A percentile compares a stretch with the other conserved stretches of the same genome.
Conservation (phyloP, 495 filamentous ascomycete genomes). For the Neurospora hispaniola region DNA sequence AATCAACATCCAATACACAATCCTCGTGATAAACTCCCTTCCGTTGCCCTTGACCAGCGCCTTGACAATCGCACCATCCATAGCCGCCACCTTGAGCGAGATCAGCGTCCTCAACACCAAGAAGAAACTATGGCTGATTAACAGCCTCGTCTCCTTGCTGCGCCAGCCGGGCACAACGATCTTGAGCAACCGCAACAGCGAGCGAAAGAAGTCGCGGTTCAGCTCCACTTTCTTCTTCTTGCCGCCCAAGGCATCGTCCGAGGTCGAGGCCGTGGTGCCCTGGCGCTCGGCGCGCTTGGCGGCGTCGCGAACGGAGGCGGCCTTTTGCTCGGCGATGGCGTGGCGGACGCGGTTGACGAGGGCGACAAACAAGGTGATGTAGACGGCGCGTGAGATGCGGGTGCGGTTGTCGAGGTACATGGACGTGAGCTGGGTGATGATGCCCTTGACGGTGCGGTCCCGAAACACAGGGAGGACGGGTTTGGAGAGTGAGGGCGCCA, state of each 20-base stretch:
- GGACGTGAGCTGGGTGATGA: conserved; percentile 60
- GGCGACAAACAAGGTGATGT: conserved; percentile 81
- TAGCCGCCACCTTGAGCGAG: conserved; percentile 88
- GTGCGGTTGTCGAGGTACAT: conserved; percentile 81
- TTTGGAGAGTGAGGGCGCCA: conserved; percentile 79
- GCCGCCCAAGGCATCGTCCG: conserved; percentile 23
- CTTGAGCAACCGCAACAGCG: conserved; percentile 63
- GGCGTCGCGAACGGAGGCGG: conserved; percentile 63
- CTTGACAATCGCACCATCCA: conserved; percentile 88
- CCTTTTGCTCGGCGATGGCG: conserved; percentile 88
- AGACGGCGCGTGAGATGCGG: conserved; percentile 80
- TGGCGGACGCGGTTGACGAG: conserved; percentile 82
- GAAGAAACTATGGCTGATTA: conserved; percentile 76
- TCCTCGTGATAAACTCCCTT: conserved; percentile 75
- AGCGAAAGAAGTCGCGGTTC: conserved; percentile 90
- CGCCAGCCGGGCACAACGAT: conserved; percentile 86
- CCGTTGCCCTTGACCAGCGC: conserved; percentile 84
- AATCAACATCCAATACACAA: conserved; percentile 98
- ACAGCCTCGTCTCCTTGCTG: conserved; percentile 76
- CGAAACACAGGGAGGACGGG: conserved; percentile 42
- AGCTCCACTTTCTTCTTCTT: conserved; percentile 80
- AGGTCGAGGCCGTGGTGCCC: conserved; percentile 39
- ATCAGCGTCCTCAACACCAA: conserved; percentile 78
- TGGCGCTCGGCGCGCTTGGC: conserved; percentile 46
- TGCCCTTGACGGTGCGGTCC: conserved; percentile 60